Base-by-base conservation (phyloP, 306 rosid species). In the Astragalus glycyphyllos region DNA sequence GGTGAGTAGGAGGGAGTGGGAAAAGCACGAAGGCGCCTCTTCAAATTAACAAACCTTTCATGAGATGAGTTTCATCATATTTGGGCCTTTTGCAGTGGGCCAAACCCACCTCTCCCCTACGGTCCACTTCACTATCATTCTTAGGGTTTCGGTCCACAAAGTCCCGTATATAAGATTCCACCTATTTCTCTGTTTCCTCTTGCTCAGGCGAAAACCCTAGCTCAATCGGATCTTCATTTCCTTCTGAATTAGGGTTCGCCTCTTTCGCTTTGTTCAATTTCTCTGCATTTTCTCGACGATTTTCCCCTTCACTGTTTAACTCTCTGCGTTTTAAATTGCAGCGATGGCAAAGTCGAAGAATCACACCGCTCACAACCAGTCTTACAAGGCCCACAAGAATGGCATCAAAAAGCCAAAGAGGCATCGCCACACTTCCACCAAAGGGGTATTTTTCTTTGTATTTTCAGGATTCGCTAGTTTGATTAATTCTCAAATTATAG, bases 281-380 rank as follows among this genome's bases (percentile, higher is more conserved):
- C 20, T 8, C 8, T 11, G 0, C 2, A 37, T 0, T 1, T 2
- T 68, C 57, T 13, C 16, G 0, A 0, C 1, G 2, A 0, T 7
- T 1, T 58, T 35, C 1, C 1, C 2, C 0, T 38, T 67, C 40
- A 0, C 31, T 14, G 6, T 48, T 13, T 56, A 4, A 15, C 12
- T 7, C 4, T 35, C 2, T 49, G 20, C 13, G 10, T 8, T 0
- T 55, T 65, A 47, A 16, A 9, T 72, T 78, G 31, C 86, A 94
- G 95, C 83, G 26, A 95, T 95, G 99, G 99, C 99, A 5, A 95
- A 95, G 96, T 95, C 99, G 62, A 95, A 95, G 99, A 95, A 95
- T 54, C 97, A 95, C 92, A 95, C 99, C 0, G 96, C 99, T 38
- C 99, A 95, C 96, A 95, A 95, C 83, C 99, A 95, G 66, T 95